Conservation (phyloP, 805 yeast genomes). For the Yarrowia sp. region DNA sequence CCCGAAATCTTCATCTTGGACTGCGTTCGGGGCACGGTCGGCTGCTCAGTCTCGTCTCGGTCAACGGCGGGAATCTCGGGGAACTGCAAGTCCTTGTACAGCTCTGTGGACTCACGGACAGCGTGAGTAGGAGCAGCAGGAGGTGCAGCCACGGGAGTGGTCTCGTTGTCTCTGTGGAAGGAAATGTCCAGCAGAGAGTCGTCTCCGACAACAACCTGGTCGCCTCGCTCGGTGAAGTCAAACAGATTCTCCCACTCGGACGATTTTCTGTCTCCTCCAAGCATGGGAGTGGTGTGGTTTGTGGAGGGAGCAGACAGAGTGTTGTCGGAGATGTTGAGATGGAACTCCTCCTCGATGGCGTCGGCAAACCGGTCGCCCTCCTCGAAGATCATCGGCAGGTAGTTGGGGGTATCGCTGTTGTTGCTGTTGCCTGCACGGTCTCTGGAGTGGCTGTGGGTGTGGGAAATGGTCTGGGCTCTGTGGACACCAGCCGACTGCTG, state of each 20-base stretch:
- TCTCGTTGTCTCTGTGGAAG: conserved; percentile 9
- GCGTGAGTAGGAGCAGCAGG: not conserved
- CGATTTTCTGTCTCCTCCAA: conserved; percentile 16
- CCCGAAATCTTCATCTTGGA: conserved; percentile 43
- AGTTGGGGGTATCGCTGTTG: conserved; percentile 40
- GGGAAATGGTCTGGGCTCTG: conserved; percentile 40
- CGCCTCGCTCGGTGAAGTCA: conserved; percentile 16
- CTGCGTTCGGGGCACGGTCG: conserved; percentile 10
- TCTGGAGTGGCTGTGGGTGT: conserved; percentile 30
- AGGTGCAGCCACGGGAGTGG: conserved; percentile 3
- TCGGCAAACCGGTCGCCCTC: conserved; percentile 52
- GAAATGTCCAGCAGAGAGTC: conserved; percentile 32
- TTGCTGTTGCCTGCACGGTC: not conserved
- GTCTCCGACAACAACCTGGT: conserved; percentile 23
- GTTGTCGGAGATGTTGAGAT: conserved; percentile 43
- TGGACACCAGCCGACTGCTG: not conserved
- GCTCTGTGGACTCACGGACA: conserved; percentile 13
- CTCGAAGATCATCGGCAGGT: conserved; percentile 53
- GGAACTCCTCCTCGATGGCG: conserved; percentile 51
- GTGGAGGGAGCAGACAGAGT: conserved; percentile 6
- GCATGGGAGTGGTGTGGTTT: conserved; percentile 35
- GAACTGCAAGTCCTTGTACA: conserved; percentile 32
- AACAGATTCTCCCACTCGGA: conserved; percentile 37
- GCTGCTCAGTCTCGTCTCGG: conserved; percentile 13
- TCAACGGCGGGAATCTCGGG: conserved; percentile 33